Conservation (phyloP, 441 rosid species). For the Sinapis alba region DNA sequence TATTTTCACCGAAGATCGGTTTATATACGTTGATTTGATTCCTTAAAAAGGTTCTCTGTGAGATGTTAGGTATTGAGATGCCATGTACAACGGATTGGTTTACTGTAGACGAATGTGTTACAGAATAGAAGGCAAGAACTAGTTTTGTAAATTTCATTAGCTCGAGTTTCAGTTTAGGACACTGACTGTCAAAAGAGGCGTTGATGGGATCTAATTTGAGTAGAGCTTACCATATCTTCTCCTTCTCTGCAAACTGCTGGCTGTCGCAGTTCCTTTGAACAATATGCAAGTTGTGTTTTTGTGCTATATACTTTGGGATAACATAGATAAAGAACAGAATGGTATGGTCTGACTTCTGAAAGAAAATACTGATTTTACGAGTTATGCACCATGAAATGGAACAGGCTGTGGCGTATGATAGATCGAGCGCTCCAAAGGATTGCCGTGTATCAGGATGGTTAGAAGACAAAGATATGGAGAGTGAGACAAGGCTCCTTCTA, state of each 20-base stretch:
- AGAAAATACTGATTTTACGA: neutral
- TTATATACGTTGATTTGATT: neutral
- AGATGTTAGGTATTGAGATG: neutral
- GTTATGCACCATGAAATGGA: constrained; percentile 10
- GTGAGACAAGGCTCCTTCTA: constrained; percentile 53
- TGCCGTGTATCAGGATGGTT: constrained; percentile 87
- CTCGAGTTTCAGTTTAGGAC: neutral
- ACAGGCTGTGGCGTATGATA: constrained; percentile 86
- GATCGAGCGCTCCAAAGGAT: constrained; percentile 90
- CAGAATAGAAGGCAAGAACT: neutral
- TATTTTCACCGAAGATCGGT: neutral
- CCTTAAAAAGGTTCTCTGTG: neutral
- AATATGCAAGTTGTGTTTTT: too few relatives aligned
- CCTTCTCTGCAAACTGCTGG: neutral
- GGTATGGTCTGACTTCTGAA: neutral
- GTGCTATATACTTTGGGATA: neutral
- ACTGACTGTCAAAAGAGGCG: neutral
- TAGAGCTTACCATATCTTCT: neutral
- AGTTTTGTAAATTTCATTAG: constrained; percentile 5
- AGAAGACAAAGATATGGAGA: constrained; percentile 43
- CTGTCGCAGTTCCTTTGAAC: too few relatives aligned
- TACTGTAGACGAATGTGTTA: neutral
- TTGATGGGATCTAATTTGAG: neutral
- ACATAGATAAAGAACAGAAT: neutral
- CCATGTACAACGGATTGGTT: neutral